phyloP scores from a whole-genome alignment of 2,329 filamentous ascomycete species.

The Talaromyces albobiverticillius region DNA sequence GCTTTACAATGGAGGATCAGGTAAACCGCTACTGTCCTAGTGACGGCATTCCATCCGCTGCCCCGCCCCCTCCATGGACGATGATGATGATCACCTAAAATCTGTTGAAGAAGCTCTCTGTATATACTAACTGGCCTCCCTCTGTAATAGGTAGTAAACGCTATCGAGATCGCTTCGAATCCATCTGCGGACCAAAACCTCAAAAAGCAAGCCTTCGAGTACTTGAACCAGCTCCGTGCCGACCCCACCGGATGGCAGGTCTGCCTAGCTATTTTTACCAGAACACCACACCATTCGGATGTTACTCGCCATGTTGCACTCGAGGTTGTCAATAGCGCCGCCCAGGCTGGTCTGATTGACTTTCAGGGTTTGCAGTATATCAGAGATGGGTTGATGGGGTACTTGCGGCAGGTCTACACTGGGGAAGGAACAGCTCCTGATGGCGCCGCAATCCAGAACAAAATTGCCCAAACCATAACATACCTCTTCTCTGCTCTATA shows the following conservation, averaged over 20 bases:
- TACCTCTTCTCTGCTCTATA: constrained; percentile 90
- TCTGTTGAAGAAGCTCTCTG: too few species aligned
- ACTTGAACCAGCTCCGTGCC: constrained; percentile 68
- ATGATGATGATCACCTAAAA: constrained; percentile 18
- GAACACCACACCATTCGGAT: constrained; percentile 71
- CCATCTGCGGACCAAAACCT: constrained; percentile 70
- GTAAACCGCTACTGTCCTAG: constrained; percentile 23
- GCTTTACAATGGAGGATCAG: constrained; percentile 44
- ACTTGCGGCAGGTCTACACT: constrained; percentile 74
- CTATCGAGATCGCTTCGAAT: constrained; percentile 90
- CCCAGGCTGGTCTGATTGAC: constrained; percentile 76
- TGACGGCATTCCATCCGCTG: constrained; percentile 9
- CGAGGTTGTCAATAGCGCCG: constrained; percentile 88
- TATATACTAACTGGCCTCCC: constrained; percentile 14
- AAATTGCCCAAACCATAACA: constrained; percentile 92
- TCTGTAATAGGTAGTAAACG: constrained; percentile 73
- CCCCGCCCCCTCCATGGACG: constrained; percentile 21
- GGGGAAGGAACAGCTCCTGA: constrained; percentile 59
- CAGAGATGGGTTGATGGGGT: constrained; percentile 76
- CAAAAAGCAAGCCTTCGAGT: constrained; percentile 69
- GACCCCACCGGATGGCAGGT: constrained; percentile 88
- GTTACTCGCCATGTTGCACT: constrained; percentile 85
- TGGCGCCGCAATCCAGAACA: constrained; percentile 81
- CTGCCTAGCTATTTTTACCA: constrained; percentile 80
- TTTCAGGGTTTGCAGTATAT: constrained; percentile 68